A percentile compares a stretch with the other conserved stretches of the same genome.
These are phyloP conservation scores for Macrolepiota dolichaula DNA, from an alignment of 768 basidiomycete genomes.

Conservation along the genomic window DNA sequence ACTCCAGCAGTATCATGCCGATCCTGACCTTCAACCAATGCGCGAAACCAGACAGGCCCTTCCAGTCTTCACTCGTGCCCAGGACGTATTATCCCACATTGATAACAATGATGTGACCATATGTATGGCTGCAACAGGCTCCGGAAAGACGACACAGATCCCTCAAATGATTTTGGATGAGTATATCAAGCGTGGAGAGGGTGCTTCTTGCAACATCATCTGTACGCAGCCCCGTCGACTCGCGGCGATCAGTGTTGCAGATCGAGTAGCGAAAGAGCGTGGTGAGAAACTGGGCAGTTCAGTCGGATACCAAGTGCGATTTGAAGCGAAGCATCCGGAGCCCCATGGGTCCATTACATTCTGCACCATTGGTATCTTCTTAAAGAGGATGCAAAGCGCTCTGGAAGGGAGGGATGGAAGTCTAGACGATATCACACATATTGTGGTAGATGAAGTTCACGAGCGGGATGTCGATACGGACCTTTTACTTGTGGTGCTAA, in stretches of 20 bases:
- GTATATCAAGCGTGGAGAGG: conserved; percentile 73
- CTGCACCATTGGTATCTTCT: conserved; percentile 89
- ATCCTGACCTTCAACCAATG: conserved; percentile 64
- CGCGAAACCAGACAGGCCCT: conserved; percentile 63
- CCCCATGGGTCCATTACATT: conserved; percentile 85
- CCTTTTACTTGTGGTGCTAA: conserved; percentile 83
- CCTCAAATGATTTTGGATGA: conserved; percentile 91
- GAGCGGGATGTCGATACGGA: conserved; percentile 95
- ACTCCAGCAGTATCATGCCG: conserved; percentile 53
- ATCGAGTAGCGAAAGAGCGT: conserved; percentile 88
- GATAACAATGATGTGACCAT: conserved; percentile 80
- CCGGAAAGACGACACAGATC: conserved; percentile 93
- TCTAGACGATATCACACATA: conserved; percentile 82
- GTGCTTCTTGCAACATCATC: conserved; percentile 82
- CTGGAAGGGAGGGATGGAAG: conserved; percentile 42
- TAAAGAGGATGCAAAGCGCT: conserved; percentile 79
- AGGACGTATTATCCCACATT: conserved; percentile 67
- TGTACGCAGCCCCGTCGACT: conserved; percentile 93
- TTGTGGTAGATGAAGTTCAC: conserved; percentile 94
- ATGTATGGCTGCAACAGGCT: conserved; percentile 87
- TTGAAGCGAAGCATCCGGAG: conserved; percentile 77
- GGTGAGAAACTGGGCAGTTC: conserved; percentile 66
- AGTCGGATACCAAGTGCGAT: conserved; percentile 91
- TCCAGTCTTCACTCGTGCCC: conserved; percentile 71
- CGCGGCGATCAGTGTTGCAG: conserved; percentile 88